These are phyloP conservation scores for Teratosphaeria destructans DNA, from an alignment of 2,329 filamentous ascomycete species.

Conservation along the genomic window DNA sequence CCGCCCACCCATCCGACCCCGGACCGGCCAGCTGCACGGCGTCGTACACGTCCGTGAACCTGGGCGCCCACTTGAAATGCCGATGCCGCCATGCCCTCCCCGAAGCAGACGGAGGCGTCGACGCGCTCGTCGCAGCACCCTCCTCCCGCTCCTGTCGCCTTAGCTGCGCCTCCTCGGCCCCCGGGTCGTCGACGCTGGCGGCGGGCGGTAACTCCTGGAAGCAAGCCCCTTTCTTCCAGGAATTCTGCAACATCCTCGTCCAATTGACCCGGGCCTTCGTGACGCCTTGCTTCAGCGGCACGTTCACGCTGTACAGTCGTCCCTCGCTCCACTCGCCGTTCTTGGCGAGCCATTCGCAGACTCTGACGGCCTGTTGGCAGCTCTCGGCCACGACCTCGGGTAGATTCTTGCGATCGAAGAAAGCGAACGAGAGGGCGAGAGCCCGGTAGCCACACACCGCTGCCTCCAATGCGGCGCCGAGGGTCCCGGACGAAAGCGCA, in stretches of 20 bases:
- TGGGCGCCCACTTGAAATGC: slow-evolving; percentile 91
- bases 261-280: slow-evolving; percentile 61
- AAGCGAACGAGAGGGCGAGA: slow-evolving; percentile 83
- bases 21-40: slow-evolving; percentile 70
- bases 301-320: slow-evolving; percentile 75
- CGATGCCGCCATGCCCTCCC: slow-evolving; percentile 57
- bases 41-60: slow-evolving; percentile 75
- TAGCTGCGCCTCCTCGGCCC: slow-evolving; percentile 59
- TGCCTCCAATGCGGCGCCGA: slow-evolving; percentile 41
- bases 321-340: slow-evolving; percentile 59
- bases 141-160: slow-evolving; percentile 50
- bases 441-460: slow-evolving; percentile 41
- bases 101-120: slow-evolving; percentile 14
- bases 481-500: slow-evolving; percentile 37
- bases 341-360: slow-evolving; percentile 67
- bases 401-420: slow-evolving; percentile 77
- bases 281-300: slow-evolving; percentile 71
- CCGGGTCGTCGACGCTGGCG: slow-evolving; percentile 45
- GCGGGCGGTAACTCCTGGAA: slow-evolving; percentile 70
- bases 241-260: slow-evolving; percentile 81
- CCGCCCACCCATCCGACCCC: slow-evolving; percentile 87
- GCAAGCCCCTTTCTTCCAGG: slow-evolving; percentile 75
- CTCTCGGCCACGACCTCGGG: slow-evolving; percentile 69
- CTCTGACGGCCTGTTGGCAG: slow-evolving; percentile 58
- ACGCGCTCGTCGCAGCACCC: slow-evolving; percentile 22